Conservation (phyloP, 2,329 filamentous ascomycete species). For the Allantophomopsis cytisporea region DNA sequence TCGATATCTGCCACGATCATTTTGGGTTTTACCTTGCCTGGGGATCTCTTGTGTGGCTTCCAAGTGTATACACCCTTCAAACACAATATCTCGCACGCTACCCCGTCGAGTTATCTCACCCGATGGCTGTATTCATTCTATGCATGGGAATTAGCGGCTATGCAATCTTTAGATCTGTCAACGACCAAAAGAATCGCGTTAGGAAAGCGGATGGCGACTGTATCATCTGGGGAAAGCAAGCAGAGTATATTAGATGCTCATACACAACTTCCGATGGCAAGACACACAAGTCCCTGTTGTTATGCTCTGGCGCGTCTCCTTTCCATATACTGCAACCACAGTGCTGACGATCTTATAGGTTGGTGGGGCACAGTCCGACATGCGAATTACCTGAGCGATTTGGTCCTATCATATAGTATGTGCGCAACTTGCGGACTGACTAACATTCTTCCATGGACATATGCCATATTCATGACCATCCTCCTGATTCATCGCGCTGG, state of each 20-base stretch:
- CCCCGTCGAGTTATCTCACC: conserved; percentile 16
- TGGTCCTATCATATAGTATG: conserved; percentile 20
- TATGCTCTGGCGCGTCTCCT: no score
- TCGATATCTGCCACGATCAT: conserved; percentile 22
- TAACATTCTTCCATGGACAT: conserved; percentile 24
- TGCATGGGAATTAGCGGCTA: conserved; percentile 20
- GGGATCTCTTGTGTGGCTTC: conserved; percentile 26
- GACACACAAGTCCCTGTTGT: conserved; percentile 19
- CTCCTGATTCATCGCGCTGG: conserved; percentile 25
- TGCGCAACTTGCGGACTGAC: conserved; percentile 23
- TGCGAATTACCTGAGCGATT: conserved; percentile 21
- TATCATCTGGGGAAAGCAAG: conserved; percentile 24
- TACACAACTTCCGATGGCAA: conserved; percentile 24
- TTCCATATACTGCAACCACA: no score
- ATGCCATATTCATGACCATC: conserved; percentile 24
- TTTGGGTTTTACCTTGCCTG: conserved; percentile 21
- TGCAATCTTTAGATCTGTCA: conserved; percentile 23
- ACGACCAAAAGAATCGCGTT: conserved; percentile 24
- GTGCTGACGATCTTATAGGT: conserved; percentile 10
- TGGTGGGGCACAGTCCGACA: conserved; percentile 23
- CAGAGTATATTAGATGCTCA: conserved; percentile 20
- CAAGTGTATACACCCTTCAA: conserved; percentile 28
- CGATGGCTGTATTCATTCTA: conserved; percentile 12
- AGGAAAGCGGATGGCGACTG: conserved; percentile 21
- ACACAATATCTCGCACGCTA: conserved; percentile 26